phyloP scores from a whole-genome alignment of 1,284 basidiomycete genomes.

The Fereydounia khargensis region DNA sequence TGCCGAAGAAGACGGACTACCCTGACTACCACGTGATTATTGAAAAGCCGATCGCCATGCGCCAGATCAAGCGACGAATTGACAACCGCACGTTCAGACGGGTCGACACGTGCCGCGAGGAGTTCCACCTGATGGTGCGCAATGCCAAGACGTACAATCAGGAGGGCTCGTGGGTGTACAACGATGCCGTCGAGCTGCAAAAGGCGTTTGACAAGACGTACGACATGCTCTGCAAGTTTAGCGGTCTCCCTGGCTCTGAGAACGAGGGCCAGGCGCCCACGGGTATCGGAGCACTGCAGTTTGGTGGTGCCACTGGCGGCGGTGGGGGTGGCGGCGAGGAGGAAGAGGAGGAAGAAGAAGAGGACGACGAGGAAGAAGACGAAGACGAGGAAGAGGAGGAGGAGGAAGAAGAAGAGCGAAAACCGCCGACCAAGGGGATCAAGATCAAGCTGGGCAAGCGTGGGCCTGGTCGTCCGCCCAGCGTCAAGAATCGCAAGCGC shows the following conservation, averaged over 20 bases:
- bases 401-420: slow-evolving; percentile 21
- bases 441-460: slow-evolving; percentile 35
- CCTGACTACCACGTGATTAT: slow-evolving; percentile 75
- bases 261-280: slow-evolving; percentile 21
- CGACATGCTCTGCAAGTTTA: slow-evolving; percentile 31
- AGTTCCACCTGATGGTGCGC: slow-evolving; percentile 84
- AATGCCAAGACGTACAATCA: slow-evolving; percentile 70
- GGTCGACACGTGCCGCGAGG: slow-evolving; percentile 71
- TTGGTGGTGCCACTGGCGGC: background rate
- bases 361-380: slow-evolving; percentile 5
- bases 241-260: slow-evolving; percentile 37
- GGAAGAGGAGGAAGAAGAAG: slow-evolving; percentile 3
- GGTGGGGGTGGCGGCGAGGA: slow-evolving; percentile 1
- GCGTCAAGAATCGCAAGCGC: slow-evolving; percentile 7
- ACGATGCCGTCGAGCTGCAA: slow-evolving; percentile 67
- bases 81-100: slow-evolving; percentile 73
- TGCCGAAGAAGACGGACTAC: slow-evolving; percentile 67
- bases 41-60: slow-evolving; percentile 76
- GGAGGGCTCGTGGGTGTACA: slow-evolving; percentile 83
- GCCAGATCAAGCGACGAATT: slow-evolving; percentile 79
- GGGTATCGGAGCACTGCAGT: background rate
- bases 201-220: slow-evolving; percentile 49
- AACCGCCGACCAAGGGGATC: slow-evolving; percentile 19
- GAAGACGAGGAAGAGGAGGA: slow-evolving; percentile 8
- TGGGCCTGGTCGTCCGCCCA: background rate